Conservation (phyloP, 1,139 yeast genomes). For the Debaryomyces sp. region DNA sequence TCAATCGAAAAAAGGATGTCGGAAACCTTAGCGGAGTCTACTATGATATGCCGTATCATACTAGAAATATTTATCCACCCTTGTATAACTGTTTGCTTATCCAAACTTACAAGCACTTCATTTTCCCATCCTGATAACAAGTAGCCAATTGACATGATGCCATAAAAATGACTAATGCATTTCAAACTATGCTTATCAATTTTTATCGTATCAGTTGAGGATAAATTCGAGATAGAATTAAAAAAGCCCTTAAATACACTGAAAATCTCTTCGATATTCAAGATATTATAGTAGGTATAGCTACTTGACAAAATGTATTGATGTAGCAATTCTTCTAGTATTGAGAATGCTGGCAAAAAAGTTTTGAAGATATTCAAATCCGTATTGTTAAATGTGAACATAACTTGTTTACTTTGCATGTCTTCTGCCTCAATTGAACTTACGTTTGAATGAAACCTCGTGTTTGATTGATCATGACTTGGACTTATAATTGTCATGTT, state of each 20-base stretch:
- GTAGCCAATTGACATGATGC: neutral
- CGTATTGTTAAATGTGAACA: neutral
- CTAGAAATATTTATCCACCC: conserved; percentile 31
- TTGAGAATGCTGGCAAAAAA: neutral
- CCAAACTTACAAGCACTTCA: neutral
- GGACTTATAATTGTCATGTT: neutral
- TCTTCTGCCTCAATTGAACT: neutral
- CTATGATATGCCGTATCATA: conserved; percentile 21
- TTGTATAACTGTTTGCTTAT: conserved; percentile 11
- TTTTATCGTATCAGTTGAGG: neutral
- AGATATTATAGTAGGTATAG: neutral
- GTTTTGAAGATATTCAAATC: neutral
- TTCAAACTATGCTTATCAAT: neutral
- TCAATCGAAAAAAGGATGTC: conserved; percentile 24
- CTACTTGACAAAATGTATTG: neutral
- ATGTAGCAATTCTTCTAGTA: neutral
- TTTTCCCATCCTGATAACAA: neutral
- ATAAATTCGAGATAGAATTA: neutral
- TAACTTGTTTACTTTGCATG: neutral
- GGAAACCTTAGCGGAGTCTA: conserved; percentile 23
- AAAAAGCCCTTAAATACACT: neutral
- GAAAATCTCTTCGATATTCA: neutral
- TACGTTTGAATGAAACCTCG: neutral
- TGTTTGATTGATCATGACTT: neutral
- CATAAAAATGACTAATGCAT: neutral